phyloP scores from a whole-genome alignment of 202 grass and related monocot species.

The Eragrostis tef region DNA sequence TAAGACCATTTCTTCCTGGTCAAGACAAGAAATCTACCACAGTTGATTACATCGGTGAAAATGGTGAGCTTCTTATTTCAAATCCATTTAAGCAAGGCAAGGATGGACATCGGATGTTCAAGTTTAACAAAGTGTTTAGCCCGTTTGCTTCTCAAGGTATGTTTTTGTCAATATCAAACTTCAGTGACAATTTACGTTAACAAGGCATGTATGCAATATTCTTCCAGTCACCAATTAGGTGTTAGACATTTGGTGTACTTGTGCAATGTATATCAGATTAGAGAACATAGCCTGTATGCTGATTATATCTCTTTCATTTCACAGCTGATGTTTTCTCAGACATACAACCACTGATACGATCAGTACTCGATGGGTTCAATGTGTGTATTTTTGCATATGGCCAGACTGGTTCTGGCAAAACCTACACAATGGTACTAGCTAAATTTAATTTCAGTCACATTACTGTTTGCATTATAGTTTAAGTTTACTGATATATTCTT shows the following conservation, averaged over 20 bases:
- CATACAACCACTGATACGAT: constrained; percentile 86
- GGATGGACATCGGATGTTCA: constrained; percentile 93
- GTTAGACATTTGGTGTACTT: not conserved
- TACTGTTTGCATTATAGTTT: not conserved
- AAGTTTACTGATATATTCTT: constrained; percentile 35
- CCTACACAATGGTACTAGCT: constrained; percentile 85
- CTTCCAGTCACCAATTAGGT: not conserved
- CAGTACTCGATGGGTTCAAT: constrained; percentile 90
- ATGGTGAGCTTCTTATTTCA: constrained; percentile 84
- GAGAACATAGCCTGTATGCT: not conserved
- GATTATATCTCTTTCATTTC: constrained; percentile 39
- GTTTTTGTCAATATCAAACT: constrained; percentile 1
- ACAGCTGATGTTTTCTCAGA: constrained; percentile 86
- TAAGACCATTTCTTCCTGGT: constrained; percentile 86
- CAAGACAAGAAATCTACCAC: constrained; percentile 77
- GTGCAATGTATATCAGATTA: not conserved
- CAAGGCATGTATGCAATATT: not conserved
- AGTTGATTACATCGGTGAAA: constrained; percentile 93
- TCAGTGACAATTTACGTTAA: not conserved
- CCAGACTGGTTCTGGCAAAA: constrained; percentile 97
- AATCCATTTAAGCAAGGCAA: constrained; percentile 95
- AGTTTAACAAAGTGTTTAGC: constrained; percentile 91
- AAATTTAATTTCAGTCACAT: not conserved
- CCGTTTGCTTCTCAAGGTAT: constrained; percentile 80
- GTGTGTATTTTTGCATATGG: constrained; percentile 99